phyloP scores from a whole-genome alignment of 2,329 filamentous ascomycete species.

The Penicillium italicum region DNA sequence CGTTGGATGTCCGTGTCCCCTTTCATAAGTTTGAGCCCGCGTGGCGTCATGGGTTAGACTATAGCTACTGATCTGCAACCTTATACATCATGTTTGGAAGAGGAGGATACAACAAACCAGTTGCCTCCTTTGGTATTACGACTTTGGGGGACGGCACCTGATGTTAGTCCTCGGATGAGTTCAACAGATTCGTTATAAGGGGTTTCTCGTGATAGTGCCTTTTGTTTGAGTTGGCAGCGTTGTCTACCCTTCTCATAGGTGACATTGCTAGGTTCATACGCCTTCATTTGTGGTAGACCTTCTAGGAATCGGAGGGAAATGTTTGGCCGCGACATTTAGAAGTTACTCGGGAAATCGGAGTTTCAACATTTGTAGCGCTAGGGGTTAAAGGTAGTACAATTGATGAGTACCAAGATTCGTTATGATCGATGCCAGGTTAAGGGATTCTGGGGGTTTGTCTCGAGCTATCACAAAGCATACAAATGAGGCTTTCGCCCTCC shows the following conservation, averaged over 20 bases:
- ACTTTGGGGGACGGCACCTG: neutral
- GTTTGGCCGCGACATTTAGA: neutral
- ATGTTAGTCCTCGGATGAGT: neutral
- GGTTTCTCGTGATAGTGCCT: too few relatives aligned
- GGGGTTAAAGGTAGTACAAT: neutral
- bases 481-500: neutral
- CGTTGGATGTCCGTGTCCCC: neutral
- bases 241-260: neutral
- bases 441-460: neutral
- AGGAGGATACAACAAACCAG: neutral
- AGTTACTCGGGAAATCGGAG: neutral
- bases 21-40: neutral
- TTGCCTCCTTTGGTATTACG: neutral
- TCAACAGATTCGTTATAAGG: neutral
- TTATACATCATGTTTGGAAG: neutral
- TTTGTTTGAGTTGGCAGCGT: neutral
- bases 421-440: neutral
- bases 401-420: neutral
- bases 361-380: neutral
- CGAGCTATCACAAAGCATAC: too few relatives aligned
- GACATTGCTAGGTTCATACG: neutral
- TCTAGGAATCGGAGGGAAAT: neutral
- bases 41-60: neutral
- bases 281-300: neutral
- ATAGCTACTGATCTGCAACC: neutral